phyloP scores from a whole-genome alignment of 768 basidiomycete species.

The Mycena metata region DNA sequence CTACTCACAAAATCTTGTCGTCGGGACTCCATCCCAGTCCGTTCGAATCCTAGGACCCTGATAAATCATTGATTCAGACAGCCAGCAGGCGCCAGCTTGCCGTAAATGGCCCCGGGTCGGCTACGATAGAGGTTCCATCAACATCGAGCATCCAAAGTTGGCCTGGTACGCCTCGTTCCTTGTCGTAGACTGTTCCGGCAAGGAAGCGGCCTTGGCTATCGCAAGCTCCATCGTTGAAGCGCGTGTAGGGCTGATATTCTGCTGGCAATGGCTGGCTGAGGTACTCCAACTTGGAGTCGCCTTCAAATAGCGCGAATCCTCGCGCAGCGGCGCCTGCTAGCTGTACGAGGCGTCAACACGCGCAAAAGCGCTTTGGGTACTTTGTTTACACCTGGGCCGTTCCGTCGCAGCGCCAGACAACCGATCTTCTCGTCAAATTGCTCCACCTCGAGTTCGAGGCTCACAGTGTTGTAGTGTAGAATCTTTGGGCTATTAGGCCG shows the following conservation, averaged over 20 bases:
- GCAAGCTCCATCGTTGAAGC: constrained; percentile 82
- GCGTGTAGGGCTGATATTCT: constrained; percentile 57
- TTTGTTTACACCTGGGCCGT: constrained; percentile 60
- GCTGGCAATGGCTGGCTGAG: constrained; percentile 65
- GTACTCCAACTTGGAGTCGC: constrained; percentile 59
- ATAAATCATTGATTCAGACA: constrained; percentile 24
- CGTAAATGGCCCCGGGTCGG: constrained; percentile 77
- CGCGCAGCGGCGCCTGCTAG: constrained; percentile 70
- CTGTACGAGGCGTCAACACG: constrained; percentile 47
- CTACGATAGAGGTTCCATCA: constrained; percentile 59
- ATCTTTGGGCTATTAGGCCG: constrained; percentile 53
- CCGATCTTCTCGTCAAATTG: constrained; percentile 68
- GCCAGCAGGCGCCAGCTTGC: constrained; percentile 50
- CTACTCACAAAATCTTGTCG: constrained; percentile 68
- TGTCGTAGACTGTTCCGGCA: constrained; percentile 72
- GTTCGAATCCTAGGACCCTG: constrained; percentile 65
- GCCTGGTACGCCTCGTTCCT: constrained; percentile 65
- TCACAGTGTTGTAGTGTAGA: constrained; percentile 62
- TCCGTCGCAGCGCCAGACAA: constrained; percentile 66
- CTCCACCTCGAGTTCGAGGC: constrained; percentile 57
- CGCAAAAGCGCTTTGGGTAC: constrained; percentile 12
- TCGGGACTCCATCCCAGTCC: constrained; percentile 76
- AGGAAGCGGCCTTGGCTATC: constrained; percentile 75
- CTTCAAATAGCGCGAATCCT: constrained; percentile 68
- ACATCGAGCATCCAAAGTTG: constrained; percentile 69